These are phyloP conservation scores for Penicillium expansum DNA, from an alignment of 2,329 filamentous ascomycete genomes.

Conservation along the genomic window DNA sequence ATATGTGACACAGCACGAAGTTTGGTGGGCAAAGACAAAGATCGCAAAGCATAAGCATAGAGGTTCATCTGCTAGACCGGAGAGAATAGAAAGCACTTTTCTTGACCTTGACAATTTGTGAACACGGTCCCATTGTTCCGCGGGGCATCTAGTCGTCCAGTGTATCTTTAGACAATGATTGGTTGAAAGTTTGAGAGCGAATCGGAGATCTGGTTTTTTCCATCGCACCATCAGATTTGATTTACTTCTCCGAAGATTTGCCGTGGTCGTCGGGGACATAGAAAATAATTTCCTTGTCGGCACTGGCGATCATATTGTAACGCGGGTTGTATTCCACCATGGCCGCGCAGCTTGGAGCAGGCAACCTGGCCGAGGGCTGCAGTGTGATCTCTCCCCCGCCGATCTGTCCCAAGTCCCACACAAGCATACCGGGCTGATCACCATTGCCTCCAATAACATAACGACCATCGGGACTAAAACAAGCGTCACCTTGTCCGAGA, in stretches of 20 bases:
- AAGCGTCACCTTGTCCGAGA: slow-evolving; percentile 68
- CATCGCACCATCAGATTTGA: neutral
- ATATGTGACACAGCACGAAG: slow-evolving; percentile 63
- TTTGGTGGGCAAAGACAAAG: slow-evolving; percentile 65
- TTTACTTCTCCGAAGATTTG: slow-evolving; percentile 36
- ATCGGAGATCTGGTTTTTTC: neutral
- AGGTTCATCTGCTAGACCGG: neutral
- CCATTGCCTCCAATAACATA: slow-evolving; percentile 80
- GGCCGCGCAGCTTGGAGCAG: slow-evolving; percentile 59
- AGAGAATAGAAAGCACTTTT: neutral
- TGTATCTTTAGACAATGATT: neutral
- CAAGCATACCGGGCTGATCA: slow-evolving; percentile 66
- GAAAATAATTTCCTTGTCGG: slow-evolving; percentile 78
- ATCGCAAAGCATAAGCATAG: slow-evolving; percentile 31
- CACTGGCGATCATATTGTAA: slow-evolving; percentile 87
- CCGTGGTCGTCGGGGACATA: slow-evolving; percentile 67
- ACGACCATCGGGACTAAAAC: slow-evolving; percentile 84
- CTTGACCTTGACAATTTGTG: neutral
- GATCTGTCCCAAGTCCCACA: slow-evolving; percentile 75
- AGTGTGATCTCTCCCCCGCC: slow-evolving; percentile 55
- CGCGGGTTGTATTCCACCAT: slow-evolving; percentile 85
- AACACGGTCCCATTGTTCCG: neutral
- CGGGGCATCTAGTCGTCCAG: neutral
- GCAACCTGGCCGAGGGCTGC: slow-evolving; percentile 40
- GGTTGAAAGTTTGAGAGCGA: neutral